Conservation (phyloP, 805 yeast species). For the Pichia exigua region DNA sequence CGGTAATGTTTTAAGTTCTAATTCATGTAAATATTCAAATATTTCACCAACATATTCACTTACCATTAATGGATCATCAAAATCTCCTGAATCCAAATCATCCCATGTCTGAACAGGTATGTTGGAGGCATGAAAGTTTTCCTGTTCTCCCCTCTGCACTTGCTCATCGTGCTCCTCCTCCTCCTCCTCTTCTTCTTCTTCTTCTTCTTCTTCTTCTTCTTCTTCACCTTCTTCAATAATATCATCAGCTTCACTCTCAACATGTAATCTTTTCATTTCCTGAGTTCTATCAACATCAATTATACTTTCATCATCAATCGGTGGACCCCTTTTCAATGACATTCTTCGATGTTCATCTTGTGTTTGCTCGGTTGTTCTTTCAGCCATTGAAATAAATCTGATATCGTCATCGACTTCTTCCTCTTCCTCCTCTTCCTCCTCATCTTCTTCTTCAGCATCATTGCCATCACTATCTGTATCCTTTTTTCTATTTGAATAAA, state of each 20-base stretch:
- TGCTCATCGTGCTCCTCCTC: too few relatives aligned
- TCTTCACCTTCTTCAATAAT: background rate
- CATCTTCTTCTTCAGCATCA: conserved; percentile 1
- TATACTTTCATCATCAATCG: conserved; percentile 38
- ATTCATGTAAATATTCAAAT: conserved; percentile 65
- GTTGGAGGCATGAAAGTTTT: background rate
- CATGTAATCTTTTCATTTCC: conserved; percentile 26
- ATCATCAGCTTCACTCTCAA: conserved; percentile 17
- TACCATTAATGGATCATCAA: conserved; percentile 78
- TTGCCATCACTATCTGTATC: background rate
- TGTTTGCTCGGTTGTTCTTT: conserved; percentile 22
- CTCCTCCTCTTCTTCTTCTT: conserved; percentile 14
- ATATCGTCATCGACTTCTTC: background rate
- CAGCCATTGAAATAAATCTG: conserved; percentile 10
- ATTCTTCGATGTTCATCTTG: conserved; percentile 26
- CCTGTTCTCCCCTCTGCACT: too few relatives aligned
- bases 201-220: background rate
- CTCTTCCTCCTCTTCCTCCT: background rate
- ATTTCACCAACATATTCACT: conserved; percentile 87
- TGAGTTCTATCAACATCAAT: conserved; percentile 21
- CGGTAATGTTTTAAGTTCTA: conserved; percentile 69
- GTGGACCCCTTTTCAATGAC: conserved; percentile 39
- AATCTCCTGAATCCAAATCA: conserved; percentile 63
- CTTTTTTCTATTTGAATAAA: background rate
- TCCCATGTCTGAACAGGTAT: conserved; percentile 46